Evolutionary conservation across 73 alveolate species (phyloP).

Genomic region (Blepharisma japonicum): DNA sequence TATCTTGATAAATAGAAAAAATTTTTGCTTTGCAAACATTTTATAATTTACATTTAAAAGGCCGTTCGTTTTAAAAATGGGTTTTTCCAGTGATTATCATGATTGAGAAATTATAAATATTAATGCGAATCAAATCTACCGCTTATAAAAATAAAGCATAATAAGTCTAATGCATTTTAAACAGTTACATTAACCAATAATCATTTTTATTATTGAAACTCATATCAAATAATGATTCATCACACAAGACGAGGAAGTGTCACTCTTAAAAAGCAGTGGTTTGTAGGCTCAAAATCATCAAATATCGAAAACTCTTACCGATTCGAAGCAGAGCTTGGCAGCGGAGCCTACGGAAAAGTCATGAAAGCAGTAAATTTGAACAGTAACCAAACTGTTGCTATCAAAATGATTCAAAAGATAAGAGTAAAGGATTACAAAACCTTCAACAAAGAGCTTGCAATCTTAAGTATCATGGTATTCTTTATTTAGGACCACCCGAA

Average conservation of each 20-base stretch:
- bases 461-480: conserved; percentile 43
- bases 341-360: conserved; percentile 54
- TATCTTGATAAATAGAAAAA: too few relatives aligned
- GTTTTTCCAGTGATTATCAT: too few relatives aligned
- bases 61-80: too few relatives aligned
- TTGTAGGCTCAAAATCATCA: neutral
- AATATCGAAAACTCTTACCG: neutral
- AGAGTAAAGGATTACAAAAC: conserved; percentile 50
- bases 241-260: conserved; percentile 19
- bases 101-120: too few relatives aligned
- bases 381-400: conserved; percentile 47
- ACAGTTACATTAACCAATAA: too few relatives aligned
- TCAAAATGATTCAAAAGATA: conserved; percentile 48
- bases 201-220: too few relatives aligned
- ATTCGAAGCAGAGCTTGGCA: conserved; percentile 29
- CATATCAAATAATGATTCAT: too few relatives aligned
- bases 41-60: too few relatives aligned
- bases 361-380: conserved; percentile 33
- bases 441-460: conserved; percentile 66
- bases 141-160: too few relatives aligned
- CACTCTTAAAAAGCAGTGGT: conserved; percentile 32
- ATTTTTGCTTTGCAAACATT: too few relatives aligned
- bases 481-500: conserved; percentile 70
- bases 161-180: too few relatives aligned
- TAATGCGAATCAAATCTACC: too few relatives aligned